Conservation (phyloP, 257 asterid genomes). For the Ehretia macrophylla region DNA sequence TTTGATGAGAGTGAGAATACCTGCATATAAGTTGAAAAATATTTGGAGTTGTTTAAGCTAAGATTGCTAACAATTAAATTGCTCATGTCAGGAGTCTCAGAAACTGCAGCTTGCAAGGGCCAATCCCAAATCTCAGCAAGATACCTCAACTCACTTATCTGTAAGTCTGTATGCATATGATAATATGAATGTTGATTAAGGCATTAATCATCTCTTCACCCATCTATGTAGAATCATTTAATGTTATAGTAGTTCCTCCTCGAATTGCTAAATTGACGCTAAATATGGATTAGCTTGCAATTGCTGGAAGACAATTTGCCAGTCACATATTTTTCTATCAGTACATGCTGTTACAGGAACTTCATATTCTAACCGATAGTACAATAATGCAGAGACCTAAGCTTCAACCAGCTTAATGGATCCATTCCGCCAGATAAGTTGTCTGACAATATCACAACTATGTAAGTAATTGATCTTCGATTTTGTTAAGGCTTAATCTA, state of each 20-base stretch:
- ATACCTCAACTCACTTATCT: conserved; percentile 56
- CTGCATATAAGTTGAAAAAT: too few relatives aligned
- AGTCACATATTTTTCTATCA: background rate
- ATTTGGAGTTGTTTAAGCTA: background rate
- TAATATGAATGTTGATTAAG: too few relatives aligned
- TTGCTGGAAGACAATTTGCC: background rate
- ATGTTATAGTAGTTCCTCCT: background rate
- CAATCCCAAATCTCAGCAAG: conserved; percentile 77
- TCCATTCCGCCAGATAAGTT: conserved; percentile 57
- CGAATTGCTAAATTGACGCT: background rate
- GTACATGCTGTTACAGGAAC: conserved; percentile 1
- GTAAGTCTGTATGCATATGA: conserved; percentile 62
- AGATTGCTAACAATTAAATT: conserved; percentile 9
- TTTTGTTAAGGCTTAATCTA: background rate
- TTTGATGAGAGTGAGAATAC: too few relatives aligned
- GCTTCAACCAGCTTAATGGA: conserved; percentile 75
- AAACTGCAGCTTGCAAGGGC: conserved; percentile 88
- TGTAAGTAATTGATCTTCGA: conserved; percentile 47
- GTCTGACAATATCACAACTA: conserved; percentile 68
- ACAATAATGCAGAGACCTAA: conserved; percentile 60
- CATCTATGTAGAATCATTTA: background rate
- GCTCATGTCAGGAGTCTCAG: conserved; percentile 83
- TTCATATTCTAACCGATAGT: conserved; percentile 18
- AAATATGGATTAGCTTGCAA: background rate
- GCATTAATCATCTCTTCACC: too few relatives aligned